A percentile compares a stretch with the other conserved stretches of the same genome.
Conservation (phyloP, 225 moss, liverwort and hornwort species). For the Rhytidiadelphus loreus region DNA sequence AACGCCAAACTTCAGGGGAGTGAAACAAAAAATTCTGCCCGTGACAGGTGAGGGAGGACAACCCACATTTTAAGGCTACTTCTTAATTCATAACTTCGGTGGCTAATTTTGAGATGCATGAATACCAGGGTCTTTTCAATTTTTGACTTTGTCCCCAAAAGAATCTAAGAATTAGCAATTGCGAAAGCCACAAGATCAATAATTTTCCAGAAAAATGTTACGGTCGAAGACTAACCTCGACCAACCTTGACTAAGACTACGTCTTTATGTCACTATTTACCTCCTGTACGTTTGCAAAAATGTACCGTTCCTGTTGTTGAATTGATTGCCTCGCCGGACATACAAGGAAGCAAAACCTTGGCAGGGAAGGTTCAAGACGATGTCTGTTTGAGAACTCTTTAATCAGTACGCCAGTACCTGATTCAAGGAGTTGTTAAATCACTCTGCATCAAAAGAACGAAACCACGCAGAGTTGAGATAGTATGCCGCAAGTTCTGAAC, state of each 20-base stretch:
- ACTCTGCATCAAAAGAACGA: background rate
- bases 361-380: background rate
- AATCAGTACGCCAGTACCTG: background rate
- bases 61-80: background rate
- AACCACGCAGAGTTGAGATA: background rate
- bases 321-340: background rate
- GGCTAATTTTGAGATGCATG: background rate
- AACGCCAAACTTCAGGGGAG: background rate
- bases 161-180: background rate
- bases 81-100: background rate
- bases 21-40: background rate
- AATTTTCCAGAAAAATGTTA: background rate
- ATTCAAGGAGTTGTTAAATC: background rate
- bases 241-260: background rate
- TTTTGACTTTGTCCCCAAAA: background rate
- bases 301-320: background rate
- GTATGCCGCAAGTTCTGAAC: background rate
- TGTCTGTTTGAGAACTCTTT: background rate
- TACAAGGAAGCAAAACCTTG: background rate
- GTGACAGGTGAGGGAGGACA: slow-evolving; percentile 7
- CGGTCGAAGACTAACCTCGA: background rate
- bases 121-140: background rate
- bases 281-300: background rate
- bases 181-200: background rate
- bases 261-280: background rate